Conservation (phyloP, 345 rosid species). For the Hibiscus trionum region DNA sequence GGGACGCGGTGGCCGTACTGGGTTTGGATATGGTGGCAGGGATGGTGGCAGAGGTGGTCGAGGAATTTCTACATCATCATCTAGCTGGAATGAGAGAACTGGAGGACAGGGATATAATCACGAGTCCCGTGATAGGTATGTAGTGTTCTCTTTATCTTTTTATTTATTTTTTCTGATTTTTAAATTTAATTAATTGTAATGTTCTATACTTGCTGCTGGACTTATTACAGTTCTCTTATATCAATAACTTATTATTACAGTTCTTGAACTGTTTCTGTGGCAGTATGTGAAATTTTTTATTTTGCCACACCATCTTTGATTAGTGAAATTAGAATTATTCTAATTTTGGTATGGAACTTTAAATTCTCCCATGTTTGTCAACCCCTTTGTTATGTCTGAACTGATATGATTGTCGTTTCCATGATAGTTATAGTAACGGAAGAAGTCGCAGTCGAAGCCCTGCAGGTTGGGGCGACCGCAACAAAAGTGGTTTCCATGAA, state of each 20-base stretch:
- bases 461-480: conserved; percentile 6
- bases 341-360: not conserved
- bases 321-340: not conserved
- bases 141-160: not conserved
- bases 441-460: conserved; percentile 11
- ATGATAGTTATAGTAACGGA: conserved; percentile 8
- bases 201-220: no score
- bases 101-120: conserved; percentile 42
- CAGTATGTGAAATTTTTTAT: not conserved
- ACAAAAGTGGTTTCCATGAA: not conserved
- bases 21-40: conserved; percentile 50
- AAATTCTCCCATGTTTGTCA: not conserved
- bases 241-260: not conserved
- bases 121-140: conserved; percentile 64
- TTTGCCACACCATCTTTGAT: not conserved
- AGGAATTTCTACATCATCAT: conserved; percentile 26
- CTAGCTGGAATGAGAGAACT: conserved; percentile 27
- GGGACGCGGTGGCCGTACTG: conserved; percentile 48
- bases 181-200: not conserved
- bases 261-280: not conserved
- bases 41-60: conserved; percentile 52
- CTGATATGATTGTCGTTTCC: conserved; percentile 3
- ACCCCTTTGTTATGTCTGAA: not conserved
- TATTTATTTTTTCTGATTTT: not conserved
- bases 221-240: not conserved